Percentiles rank a stretch among this genome's conserved stretches.
These are phyloP conservation scores for Aquilaria sinensis DNA, from an alignment of 345 rosid species.

Conservation along the genomic window DNA sequence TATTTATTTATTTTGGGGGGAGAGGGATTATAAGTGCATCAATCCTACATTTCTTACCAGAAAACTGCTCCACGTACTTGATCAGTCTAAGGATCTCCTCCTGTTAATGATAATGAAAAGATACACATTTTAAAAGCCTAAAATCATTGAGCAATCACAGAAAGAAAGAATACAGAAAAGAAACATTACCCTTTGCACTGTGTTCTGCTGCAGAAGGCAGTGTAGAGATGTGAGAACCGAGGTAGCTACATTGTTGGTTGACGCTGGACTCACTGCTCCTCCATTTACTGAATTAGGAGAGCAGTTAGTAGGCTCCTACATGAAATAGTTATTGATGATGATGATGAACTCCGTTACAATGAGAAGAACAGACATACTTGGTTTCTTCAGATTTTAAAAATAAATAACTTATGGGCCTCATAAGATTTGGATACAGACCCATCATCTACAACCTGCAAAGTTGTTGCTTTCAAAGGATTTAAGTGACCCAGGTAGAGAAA, in stretches of 20 bases:
- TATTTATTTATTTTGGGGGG: not conserved
- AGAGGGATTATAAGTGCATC: not conserved
- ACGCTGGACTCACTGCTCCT: slow-evolving; percentile 21
- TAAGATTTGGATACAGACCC: too few relatives aligned
- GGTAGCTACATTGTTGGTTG: slow-evolving; percentile 22
- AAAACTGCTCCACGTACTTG: slow-evolving; percentile 38
- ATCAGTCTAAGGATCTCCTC: slow-evolving; percentile 55
- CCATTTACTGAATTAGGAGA: slow-evolving; percentile 20
- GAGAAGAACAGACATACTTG: too few relatives aligned
- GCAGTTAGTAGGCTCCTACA: slow-evolving; percentile 36
- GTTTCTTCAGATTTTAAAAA: too few relatives aligned
- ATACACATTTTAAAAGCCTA: not conserved
- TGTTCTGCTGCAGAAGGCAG: slow-evolving; percentile 49
- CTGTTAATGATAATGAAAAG: slow-evolving; percentile 24
- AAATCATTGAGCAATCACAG: not conserved
- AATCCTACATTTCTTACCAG: slow-evolving; percentile 27
- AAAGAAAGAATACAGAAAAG: not conserved
- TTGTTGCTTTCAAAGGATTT: not conserved
- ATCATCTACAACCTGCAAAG: too few relatives aligned
- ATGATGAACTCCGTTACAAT: not conserved
- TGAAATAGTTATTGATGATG: not conserved
- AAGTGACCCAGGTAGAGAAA: not conserved
- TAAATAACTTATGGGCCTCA: too few relatives aligned
- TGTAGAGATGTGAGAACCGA: slow-evolving; percentile 44
- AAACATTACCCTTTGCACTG: slow-evolving; percentile 36